Percentiles rank a stretch among this genome's conserved stretches.
phyloP scores from a whole-genome alignment of 345 rosid species.

The Firmiana major region DNA sequence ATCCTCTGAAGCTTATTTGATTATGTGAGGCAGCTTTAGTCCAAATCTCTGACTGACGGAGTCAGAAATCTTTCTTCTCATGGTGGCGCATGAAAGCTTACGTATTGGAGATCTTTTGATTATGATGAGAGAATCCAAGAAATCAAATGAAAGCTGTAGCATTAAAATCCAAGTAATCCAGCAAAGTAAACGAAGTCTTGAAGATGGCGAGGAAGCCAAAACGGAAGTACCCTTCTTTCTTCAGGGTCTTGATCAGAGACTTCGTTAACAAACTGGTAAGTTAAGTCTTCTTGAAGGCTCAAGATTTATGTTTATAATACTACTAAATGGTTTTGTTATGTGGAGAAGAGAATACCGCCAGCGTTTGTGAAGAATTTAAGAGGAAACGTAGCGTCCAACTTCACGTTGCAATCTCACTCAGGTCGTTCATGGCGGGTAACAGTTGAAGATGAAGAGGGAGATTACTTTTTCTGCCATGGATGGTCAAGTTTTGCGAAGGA shows the following conservation, averaged over 20 bases:
- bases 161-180: not conserved
- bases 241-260: not conserved
- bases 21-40: not conserved
- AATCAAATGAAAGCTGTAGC: too few species aligned
- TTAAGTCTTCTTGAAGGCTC: not conserved
- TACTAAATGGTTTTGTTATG: not conserved
- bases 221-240: not conserved
- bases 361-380: not conserved
- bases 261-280: not conserved
- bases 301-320: not conserved
- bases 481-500: conserved; percentile 3
- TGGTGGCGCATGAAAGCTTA: not conserved
- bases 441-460: not conserved
- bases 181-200: not conserved
- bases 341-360: conserved; percentile 1
- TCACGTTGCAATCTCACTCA: not conserved
- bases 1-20: not conserved
- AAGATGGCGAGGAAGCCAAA: not conserved
- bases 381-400: not conserved
- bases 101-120: not conserved
- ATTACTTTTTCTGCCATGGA: not conserved
- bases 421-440: not conserved
- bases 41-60: not conserved
- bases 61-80: not conserved
- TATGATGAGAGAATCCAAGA: not conserved